Percentiles rank a stretch among this genome's conserved stretches.
Conservation (phyloP, 106 monocot genomes). For the Phalaenopsis aphrodite region DNA sequence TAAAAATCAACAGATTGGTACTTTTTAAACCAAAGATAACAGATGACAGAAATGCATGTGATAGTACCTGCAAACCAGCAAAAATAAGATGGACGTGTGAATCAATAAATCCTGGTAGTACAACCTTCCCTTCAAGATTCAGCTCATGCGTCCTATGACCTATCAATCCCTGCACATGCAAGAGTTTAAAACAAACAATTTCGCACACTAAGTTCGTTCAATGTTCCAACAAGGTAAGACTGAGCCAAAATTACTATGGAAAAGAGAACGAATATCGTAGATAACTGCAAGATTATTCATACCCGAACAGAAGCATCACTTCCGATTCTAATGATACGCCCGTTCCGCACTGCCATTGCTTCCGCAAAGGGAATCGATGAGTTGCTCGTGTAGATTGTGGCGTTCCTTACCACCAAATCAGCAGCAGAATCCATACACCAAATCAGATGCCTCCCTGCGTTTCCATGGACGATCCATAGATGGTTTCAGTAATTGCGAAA, state of each 20-base stretch:
- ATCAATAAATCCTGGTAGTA: conserved; percentile 89
- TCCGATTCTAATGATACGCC: conserved; percentile 51
- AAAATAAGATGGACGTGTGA: conserved; percentile 75
- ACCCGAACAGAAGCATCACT: conserved; percentile 35
- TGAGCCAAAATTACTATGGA: not conserved
- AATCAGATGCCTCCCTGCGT: conserved; percentile 12
- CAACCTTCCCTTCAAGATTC: conserved; percentile 65
- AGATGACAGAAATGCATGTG: not conserved
- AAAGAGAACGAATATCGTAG: too few species aligned
- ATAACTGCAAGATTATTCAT: conserved; percentile 9
- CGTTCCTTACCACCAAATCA: conserved; percentile 53
- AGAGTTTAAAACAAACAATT: not conserved
- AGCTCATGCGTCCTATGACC: conserved; percentile 38
- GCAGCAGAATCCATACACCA: conserved; percentile 23
- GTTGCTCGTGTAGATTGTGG: conserved; percentile 64
- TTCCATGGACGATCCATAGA: not conserved
- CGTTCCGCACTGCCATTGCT: conserved; percentile 46
- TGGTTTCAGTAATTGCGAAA: not conserved
- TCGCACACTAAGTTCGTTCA: not conserved
- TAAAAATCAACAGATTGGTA: not conserved
- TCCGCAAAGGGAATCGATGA: conserved; percentile 43
- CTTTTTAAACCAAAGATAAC: not conserved
- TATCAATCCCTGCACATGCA: conserved; percentile 51
- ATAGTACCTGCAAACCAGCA: conserved; percentile 81
- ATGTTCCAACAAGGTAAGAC: not conserved